phyloP scores from a whole-genome alignment of 192 early-diverging fungal genomes.

The Coemansia erecta region DNA sequence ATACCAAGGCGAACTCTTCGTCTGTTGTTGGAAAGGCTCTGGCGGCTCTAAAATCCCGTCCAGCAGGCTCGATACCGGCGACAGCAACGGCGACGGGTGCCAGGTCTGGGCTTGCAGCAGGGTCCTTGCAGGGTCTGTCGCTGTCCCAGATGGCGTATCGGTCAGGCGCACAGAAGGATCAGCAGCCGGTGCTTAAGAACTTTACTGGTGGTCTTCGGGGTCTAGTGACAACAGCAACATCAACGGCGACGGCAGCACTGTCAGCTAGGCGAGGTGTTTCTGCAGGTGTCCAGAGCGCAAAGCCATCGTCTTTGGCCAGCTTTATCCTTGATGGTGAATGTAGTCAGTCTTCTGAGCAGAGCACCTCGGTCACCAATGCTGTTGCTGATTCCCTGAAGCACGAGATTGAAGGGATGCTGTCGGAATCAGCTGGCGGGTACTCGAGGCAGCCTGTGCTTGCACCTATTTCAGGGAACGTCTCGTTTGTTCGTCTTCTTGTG shows the following conservation, averaged over 20 bases:
- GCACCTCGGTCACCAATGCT: neutral
- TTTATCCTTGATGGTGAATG: slow-evolving; percentile 32
- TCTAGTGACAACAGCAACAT: neutral
- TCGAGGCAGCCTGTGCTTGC: neutral
- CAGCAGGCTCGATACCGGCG: neutral
- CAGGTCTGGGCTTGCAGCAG: neutral
- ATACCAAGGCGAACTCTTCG: neutral
- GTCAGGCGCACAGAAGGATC: neutral
- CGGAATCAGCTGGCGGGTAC: slow-evolving; percentile 8
- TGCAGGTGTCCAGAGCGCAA: neutral
- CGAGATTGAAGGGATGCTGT: slow-evolving; percentile 9
- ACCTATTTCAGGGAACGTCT: too few species aligned
- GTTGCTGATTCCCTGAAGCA: neutral
- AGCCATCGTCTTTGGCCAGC: slow-evolving; percentile 39
- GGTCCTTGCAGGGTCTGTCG: neutral
- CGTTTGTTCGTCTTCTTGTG: slow-evolving; percentile 40
- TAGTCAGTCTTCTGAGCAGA: neutral
- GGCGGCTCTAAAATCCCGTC: slow-evolving; percentile 24
- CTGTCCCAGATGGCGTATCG: neutral
- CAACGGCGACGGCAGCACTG: neutral
- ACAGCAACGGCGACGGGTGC: neutral
- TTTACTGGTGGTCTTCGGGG: neutral
- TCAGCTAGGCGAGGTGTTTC: neutral
- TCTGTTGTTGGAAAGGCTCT: slow-evolving; percentile 42
- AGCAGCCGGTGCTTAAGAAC: slow-evolving; percentile 1